Evolutionary conservation across 306 rosid species (phyloP).

Genomic region (apple (Malus domestica)): ASM211411v1 NC_041791.1:3068001-3068500

Average conservation of each 20-base stretch:
- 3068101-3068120: neutral
- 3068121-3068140: neutral
- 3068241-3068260: too few species aligned
- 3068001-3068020: neutral
- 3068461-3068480: neutral
- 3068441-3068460: neutral
- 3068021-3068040: neutral
- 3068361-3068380: neutral
- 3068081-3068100: neutral
- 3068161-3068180: too few species aligned
- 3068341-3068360: neutral
- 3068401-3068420: neutral
- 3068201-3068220: too few species aligned
- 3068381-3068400: neutral
- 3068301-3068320: neutral
- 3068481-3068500: neutral
- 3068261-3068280: neutral
- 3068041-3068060: neutral
- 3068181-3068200: too few species aligned
- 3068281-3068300: neutral
- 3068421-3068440: neutral
- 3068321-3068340: too few species aligned
- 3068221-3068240: too few species aligned
- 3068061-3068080: neutral
- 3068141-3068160: neutral